These are phyloP conservation scores for Articulospora tetracladia DNA, from an alignment of 495 filamentous ascomycete species.

Conservation along the genomic window DNA sequence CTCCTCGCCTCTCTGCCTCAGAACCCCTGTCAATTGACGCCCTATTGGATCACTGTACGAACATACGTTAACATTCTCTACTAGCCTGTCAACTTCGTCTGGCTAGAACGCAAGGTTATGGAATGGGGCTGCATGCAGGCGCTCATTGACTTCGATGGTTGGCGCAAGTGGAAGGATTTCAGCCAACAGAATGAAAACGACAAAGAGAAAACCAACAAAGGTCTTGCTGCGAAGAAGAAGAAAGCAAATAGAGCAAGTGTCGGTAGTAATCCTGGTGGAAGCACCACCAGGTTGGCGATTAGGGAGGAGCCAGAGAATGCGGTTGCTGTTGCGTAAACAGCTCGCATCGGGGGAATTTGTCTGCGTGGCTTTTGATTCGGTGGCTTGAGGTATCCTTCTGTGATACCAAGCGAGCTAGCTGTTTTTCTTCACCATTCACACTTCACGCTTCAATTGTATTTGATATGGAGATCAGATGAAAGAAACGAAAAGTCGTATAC, in stretches of 20 bases:
- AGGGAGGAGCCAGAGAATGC: conserved; percentile 8
- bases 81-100: conserved; percentile 94
- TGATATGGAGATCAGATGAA: neutral
- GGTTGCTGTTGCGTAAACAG: neutral
- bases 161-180: conserved; percentile 94
- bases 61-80: conserved; percentile 6
- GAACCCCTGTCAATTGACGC: no score
- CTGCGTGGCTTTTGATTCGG: neutral
- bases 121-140: conserved; percentile 99
- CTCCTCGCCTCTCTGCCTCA: neutral
- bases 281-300: conserved; percentile 1
- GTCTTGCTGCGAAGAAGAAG: conserved; percentile 7
- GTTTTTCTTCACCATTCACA: neutral
- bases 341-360: neutral
- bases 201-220: conserved; percentile 4
- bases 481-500: neutral
- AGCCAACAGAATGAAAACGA: conserved; percentile 24
- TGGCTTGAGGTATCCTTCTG: no score
- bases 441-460: neutral
- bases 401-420: no score
- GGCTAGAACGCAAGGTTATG: conserved; percentile 94
- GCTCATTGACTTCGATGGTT: conserved; percentile 96
- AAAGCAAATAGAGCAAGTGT: conserved; percentile 16
- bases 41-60: no score
- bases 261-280: conserved; percentile 6